phyloP scores from a whole-genome alignment of 2,329 filamentous ascomycete genomes.

The Thelonectria discophora region DNA sequence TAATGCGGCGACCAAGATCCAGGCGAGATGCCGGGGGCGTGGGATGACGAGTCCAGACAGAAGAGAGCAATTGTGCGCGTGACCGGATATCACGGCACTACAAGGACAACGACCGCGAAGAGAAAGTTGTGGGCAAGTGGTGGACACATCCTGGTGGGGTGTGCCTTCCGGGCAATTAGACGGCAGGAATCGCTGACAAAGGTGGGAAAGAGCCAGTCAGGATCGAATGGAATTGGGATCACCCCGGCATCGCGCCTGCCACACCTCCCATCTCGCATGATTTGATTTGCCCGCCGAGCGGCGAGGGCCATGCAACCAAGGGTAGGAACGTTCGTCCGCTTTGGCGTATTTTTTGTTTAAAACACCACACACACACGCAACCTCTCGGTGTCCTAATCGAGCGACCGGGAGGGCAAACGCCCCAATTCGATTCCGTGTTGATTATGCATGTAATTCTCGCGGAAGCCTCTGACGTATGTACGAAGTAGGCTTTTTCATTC shows the following conservation, averaged over 20 bases:
- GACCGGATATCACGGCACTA: conserved; percentile 39
- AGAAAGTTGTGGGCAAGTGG: too few species aligned
- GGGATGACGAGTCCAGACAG: conserved; percentile 11
- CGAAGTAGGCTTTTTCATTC: neutral
- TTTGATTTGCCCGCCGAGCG: neutral
- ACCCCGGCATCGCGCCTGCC: neutral
- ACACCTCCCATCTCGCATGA: neutral
- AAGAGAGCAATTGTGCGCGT: conserved; percentile 27
- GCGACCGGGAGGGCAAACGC: conserved; percentile 14
- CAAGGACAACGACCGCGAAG: neutral
- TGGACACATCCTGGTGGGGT: too few species aligned
- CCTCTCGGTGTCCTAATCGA: conserved; percentile 27
- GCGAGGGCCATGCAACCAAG: neutral
- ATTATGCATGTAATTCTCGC: neutral
- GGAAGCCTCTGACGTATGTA: conserved; percentile 15
- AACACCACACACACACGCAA: conserved; percentile 17
- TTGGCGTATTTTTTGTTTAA: neutral
- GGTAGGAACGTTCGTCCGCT: neutral
- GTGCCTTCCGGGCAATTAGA: too few species aligned
- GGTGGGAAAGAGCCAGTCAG: neutral
- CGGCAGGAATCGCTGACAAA: neutral
- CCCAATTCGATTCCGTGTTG: neutral
- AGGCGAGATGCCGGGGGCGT: conserved; percentile 33
- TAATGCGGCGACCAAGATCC: conserved; percentile 34
- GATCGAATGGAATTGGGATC: neutral